Evolutionary conservation across 2,329 filamentous ascomycete species (phyloP), one percentile per base, ranked within the genome.

Genomic region (Fusarium devonianum): DNA sequence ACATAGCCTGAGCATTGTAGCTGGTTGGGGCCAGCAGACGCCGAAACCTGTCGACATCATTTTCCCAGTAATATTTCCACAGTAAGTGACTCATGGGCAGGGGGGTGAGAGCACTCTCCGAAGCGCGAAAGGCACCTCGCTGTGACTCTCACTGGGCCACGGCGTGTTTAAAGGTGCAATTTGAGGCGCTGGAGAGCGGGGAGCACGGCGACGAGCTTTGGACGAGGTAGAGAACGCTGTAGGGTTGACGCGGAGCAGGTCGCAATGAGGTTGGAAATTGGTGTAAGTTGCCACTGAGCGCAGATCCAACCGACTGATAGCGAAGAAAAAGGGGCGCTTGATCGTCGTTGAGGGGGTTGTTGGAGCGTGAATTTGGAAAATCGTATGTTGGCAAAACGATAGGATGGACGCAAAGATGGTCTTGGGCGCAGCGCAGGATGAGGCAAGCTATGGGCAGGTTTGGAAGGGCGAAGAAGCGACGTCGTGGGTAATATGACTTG

Each of bases 31-130:
- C 87, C 82, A 99, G 83, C 70, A 95, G 84, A 78, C 88, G 88
- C 78, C 89, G 88, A 83, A 99, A 97, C 71, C 79, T 86, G 73
- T 96, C 92, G 85, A 96, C 89, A 85, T 99, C 92, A 83, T 97
- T 90, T 85, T 97, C 89, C 80, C 95, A 88, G 73, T 93, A 97
- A 73, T 85, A 90, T 83, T 92, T 92, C 93, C 93, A 97, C 74
- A 99, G 86, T 84, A 89, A 84, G 79, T 92, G 88, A 87, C 90
- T 97, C 93, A 97, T 94, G 85, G 85, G 71, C 67, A 59, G 59
- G 62, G 49, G 21, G 67, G 53, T 40, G 28, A 53, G 50, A 45
- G 29, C 25, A 63, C 64, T 70, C 68, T 73, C 73, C 72, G 69
- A 71, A 69, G 73, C 77, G 75, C 78, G 76, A 80, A 77, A 73